Evolutionary conservation across 2,329 filamentous ascomycete genomes (phyloP), one percentile per base, ranked within the genome.

Genomic region (Botrytis byssoidea): DNA sequence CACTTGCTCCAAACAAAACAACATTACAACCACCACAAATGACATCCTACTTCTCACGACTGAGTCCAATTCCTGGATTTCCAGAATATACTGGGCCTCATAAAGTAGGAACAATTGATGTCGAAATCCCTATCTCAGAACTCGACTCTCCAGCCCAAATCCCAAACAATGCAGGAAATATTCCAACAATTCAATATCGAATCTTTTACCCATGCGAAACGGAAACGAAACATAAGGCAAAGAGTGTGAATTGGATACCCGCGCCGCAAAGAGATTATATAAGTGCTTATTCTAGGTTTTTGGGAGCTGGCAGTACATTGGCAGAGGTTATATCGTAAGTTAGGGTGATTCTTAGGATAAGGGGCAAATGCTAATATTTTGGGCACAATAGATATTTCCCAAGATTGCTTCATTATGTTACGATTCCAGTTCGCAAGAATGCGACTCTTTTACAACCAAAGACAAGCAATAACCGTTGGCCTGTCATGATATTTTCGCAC

Each of bases 401-500:
- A 1, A 87, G 92, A 75, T 87, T 94, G 55, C 85, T 95, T 1
- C 89, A 93, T 81, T 93, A 91, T 80, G 89, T 92, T 65, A 87
- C 89, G 2, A 91, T 95, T 40, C 92, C 92, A 9, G 92, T 89
- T 40, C 86, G 89, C 77, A 90, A 92, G 77, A 93, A 94, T 80
- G 92, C 92, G 18, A 85, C 86, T 9, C 82, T 95, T 12, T 86
- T 90, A 80, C 74, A 84, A 74, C 79, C 89, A 74, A 73, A 32
- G 4, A 69, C 71, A 32, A 70, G 44, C 6, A 83, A 84, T 74
- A 83, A 85, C 73, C 85, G 89, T 83, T 96, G 93, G 91, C 93
- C 94, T 0, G 92, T 93, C 0, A 90, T 94, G 84, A 85, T 97
- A 75, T 97, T 97, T 83, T 96, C 93, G 1, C 94, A 97, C 80